phyloP scores from a whole-genome alignment of 1,139 yeast species.

The Yamadazyma aaseri region DNA sequence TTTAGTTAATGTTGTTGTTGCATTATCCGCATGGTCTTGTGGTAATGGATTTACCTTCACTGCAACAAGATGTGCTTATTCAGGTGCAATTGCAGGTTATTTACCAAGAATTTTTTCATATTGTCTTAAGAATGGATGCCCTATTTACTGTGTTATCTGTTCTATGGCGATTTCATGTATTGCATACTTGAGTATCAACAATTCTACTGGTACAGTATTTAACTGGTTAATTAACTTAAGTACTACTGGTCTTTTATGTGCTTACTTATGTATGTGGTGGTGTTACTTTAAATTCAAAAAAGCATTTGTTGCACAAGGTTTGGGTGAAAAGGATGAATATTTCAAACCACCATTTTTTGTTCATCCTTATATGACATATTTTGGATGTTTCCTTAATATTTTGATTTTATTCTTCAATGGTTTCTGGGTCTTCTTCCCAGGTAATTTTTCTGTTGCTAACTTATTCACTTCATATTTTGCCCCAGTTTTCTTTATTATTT shows the following conservation, averaged over 20 bases:
- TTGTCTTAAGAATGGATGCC: constrained; percentile 35
- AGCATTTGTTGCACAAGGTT: constrained; percentile 34
- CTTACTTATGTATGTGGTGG: constrained; percentile 51
- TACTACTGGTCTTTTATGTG: constrained; percentile 54
- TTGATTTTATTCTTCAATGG: constrained; percentile 38
- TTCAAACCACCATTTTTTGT: constrained; percentile 27
- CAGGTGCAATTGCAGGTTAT: constrained; percentile 38
- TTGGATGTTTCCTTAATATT: constrained; percentile 26
- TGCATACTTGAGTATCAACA: constrained; percentile 28
- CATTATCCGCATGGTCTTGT: constrained; percentile 39
- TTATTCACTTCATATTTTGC: constrained; percentile 43
- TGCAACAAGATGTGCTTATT: constrained; percentile 35
- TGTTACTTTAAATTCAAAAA: constrained; percentile 41
- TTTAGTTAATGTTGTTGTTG: constrained; percentile 33
- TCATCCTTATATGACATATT: constrained; percentile 34
- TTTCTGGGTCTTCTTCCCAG: constrained; percentile 44
- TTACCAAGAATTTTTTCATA: constrained; percentile 34
- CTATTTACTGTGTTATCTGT: constrained; percentile 30
- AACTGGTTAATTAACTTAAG: constrained; percentile 40
- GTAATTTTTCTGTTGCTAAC: constrained; percentile 33
- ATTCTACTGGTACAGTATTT: constrained; percentile 31
- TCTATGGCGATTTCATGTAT: constrained; percentile 24
- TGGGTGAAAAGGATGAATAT: constrained; percentile 22
- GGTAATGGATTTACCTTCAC: constrained; percentile 38
- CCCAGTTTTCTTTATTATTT: constrained; percentile 28